phyloP scores from a whole-genome alignment of 352 stramenopile species.

The Pythium diclinum region DNA sequence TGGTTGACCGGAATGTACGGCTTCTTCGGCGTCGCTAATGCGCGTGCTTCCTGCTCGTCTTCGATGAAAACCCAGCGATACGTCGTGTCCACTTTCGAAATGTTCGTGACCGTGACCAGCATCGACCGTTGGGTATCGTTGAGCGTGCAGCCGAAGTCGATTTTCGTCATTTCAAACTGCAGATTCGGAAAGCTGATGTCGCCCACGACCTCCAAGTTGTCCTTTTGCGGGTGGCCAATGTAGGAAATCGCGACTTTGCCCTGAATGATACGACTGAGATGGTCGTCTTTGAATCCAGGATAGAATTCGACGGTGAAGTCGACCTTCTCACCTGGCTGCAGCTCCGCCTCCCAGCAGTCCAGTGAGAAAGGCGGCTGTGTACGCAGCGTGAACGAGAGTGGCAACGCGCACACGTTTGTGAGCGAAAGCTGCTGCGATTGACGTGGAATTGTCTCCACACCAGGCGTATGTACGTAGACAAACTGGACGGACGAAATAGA shows the following conservation, averaged over 20 bases:
- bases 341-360: slow-evolving; percentile 86
- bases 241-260: slow-evolving; percentile 84
- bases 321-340: slow-evolving; percentile 77
- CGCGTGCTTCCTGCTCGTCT: slow-evolving; percentile 72
- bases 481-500: slow-evolving; percentile 78
- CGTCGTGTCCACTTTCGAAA: slow-evolving; percentile 84
- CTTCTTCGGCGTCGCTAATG: slow-evolving; percentile 60
- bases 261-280: slow-evolving; percentile 85
- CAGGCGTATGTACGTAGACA: slow-evolving; percentile 84
- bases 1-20: slow-evolving; percentile 90
- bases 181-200: slow-evolving; percentile 96
- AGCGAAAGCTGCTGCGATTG: slow-evolving; percentile 81
- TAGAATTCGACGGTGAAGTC: slow-evolving; percentile 92
- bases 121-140: slow-evolving; percentile 95
- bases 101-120: slow-evolving; percentile 84
- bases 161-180: slow-evolving; percentile 83
- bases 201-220: slow-evolving; percentile 84
- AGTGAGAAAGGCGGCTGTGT: slow-evolving; percentile 90
- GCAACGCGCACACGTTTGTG: slow-evolving; percentile 85
- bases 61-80: slow-evolving; percentile 95
- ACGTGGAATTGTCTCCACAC: slow-evolving; percentile 42
- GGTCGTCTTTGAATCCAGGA: slow-evolving; percentile 90
- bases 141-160: slow-evolving; percentile 94
- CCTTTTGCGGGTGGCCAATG: slow-evolving; percentile 87
- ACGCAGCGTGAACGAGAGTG: slow-evolving; percentile 88